Percentiles rank a stretch among this genome's conserved stretches.
These are phyloP conservation scores for Hygrocybe punicea DNA, from an alignment of 768 basidiomycete genomes.

Conservation along the genomic window DNA sequence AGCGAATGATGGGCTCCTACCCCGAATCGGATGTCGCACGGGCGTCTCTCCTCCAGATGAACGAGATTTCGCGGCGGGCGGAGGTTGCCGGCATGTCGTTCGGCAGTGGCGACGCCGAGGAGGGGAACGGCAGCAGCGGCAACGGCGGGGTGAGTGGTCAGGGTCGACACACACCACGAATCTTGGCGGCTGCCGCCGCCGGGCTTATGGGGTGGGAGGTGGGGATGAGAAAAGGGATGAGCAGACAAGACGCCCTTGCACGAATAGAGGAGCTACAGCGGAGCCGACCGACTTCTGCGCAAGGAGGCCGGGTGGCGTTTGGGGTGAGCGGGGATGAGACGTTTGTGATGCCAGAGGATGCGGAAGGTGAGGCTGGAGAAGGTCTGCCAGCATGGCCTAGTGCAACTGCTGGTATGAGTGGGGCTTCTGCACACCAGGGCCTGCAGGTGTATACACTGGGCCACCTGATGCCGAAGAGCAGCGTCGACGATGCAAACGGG, in stretches of 20 bases:
- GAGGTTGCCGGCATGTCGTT: slow-evolving; percentile 30
- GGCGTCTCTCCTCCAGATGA: slow-evolving; percentile 72
- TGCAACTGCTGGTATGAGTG: slow-evolving; percentile 2
- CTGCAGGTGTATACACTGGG: slow-evolving; percentile 80
- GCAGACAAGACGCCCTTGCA: slow-evolving; percentile 46
- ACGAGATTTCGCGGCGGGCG: slow-evolving; percentile 67
- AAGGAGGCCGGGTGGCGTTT: slow-evolving; percentile 15
- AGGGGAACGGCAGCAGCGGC: slow-evolving; percentile 7
- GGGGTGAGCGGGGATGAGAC: slow-evolving; percentile 15
- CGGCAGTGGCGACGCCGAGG: slow-evolving; percentile 9
- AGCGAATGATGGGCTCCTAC: slow-evolving; percentile 43
- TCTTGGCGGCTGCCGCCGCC: slow-evolving; percentile 19
- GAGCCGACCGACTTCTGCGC: slow-evolving; percentile 25
- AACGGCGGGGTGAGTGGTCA: slow-evolving; percentile 1
- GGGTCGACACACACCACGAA: slow-evolving; percentile 9
- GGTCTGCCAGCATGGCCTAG: slow-evolving; percentile 3
- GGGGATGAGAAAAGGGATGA: slow-evolving; percentile 12
- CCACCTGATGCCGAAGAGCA: slow-evolving; percentile 61
- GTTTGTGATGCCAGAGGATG: slow-evolving; percentile 12
- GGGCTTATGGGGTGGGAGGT: slow-evolving; percentile 8
- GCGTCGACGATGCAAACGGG: slow-evolving; percentile 49
- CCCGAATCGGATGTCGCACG: slow-evolving; percentile 59
- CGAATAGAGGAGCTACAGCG: slow-evolving; percentile 54
- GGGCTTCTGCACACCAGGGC: slow-evolving; percentile 50
- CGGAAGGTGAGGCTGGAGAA: background rate